These are phyloP conservation scores for Lachancea sp. DNA, from an alignment of 805 yeast genomes.

Conservation along the genomic window DNA sequence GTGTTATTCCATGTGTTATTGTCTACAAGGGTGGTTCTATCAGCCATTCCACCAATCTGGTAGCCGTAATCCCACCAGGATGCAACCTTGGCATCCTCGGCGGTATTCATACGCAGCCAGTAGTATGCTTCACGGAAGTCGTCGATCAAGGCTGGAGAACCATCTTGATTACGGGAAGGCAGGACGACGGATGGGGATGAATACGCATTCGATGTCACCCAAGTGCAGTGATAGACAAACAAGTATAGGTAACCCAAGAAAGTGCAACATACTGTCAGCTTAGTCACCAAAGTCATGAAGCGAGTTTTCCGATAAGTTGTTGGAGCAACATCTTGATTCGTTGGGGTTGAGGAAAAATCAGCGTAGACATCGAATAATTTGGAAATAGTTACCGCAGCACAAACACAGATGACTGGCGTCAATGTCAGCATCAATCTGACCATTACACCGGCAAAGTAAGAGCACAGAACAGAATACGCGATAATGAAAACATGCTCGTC, in stretches of 20 bases:
- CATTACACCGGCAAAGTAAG: slow-evolving; percentile 99
- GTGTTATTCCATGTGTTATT: slow-evolving; percentile 99
- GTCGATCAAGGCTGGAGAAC: slow-evolving; percentile 77
- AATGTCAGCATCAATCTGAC: slow-evolving; percentile 94
- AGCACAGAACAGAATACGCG: slow-evolving; percentile 86
- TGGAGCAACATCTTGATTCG: not conserved
- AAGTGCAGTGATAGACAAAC: slow-evolving; percentile 91
- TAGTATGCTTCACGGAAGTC: slow-evolving; percentile 98
- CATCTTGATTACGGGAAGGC: slow-evolving; percentile 75
- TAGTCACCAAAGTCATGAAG: slow-evolving; percentile 43
- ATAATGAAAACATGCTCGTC: slow-evolving; percentile 92
- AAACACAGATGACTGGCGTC: slow-evolving; percentile 93
- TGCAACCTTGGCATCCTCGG: slow-evolving; percentile 92
- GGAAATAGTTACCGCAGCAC: slow-evolving; percentile 84
- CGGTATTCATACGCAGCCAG: slow-evolving; percentile 97
- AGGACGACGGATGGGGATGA: slow-evolving; percentile 97
- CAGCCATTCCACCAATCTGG: slow-evolving; percentile 99
- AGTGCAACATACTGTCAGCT: slow-evolving; percentile 54
- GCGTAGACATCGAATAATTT: slow-evolving; percentile 77
- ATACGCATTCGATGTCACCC: slow-evolving; percentile 94
- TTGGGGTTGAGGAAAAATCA: slow-evolving; percentile 41
- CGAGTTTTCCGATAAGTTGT: slow-evolving; percentile 7
- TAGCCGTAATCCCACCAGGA: slow-evolving; percentile 99
- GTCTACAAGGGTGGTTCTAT: slow-evolving; percentile 95
- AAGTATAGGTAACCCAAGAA: slow-evolving; percentile 68